Conservation (phyloP, 345 rosid genomes). For the Syzygium jambos region DNA sequence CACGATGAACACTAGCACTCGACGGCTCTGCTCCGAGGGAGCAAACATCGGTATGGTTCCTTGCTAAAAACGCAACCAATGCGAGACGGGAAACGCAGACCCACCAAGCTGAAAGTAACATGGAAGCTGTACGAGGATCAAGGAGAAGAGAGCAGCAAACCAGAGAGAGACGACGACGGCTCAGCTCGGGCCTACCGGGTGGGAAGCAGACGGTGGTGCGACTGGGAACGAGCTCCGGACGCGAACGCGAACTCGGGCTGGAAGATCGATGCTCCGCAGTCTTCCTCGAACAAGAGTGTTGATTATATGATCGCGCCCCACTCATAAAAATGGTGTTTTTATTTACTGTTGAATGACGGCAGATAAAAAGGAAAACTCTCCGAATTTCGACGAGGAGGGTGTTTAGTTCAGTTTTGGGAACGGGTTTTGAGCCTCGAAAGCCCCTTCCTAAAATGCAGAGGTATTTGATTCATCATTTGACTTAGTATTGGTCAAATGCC, state of each 20-base stretch:
- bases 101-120: neutral
- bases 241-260: neutral
- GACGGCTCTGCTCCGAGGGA: neutral
- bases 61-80: neutral
- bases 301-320: neutral
- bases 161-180: neutral
- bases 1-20: neutral
- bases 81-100: neutral
- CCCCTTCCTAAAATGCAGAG: no score
- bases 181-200: neutral
- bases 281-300: neutral
- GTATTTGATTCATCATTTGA: no score
- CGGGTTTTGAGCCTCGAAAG: no score
- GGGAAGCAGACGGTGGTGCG: neutral
- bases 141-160: neutral
- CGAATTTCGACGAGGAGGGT: neutral
- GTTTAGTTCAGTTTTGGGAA: no score
- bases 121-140: neutral
- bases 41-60: neutral
- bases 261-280: neutral
- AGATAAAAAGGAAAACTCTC: neutral
- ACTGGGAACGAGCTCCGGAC: neutral
- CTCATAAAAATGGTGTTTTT: accelerated
- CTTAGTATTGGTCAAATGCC: no score
- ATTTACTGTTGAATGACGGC: neutral